A percentile compares a stretch with the other conserved stretches of the same genome.
These are phyloP conservation scores for Alnus rubra DNA, from an alignment of 306 rosid genomes.

Conservation along the genomic window DNA sequence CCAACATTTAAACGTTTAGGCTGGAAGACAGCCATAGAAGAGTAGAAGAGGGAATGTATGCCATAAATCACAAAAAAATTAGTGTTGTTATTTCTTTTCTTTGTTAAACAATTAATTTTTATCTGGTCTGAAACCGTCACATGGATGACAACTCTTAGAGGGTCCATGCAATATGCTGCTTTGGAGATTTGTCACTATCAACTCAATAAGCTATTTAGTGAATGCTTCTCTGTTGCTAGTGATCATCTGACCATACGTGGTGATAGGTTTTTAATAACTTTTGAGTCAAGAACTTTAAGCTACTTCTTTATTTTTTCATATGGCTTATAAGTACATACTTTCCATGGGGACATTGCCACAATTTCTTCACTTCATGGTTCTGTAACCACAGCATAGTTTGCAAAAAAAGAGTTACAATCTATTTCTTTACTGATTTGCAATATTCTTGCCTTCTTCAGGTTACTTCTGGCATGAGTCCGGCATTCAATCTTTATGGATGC, in stretches of 20 bases:
- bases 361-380: slow-evolving; percentile 5
- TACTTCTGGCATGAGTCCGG: slow-evolving; percentile 91
- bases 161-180: background rate
- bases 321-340: background rate
- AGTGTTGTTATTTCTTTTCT: background rate
- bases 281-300: background rate
- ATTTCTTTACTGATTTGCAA: slow-evolving; percentile 4
- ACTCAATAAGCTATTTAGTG: background rate
- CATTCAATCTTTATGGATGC: slow-evolving; percentile 81
- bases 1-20: background rate
- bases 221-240: background rate
- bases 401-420: background rate
- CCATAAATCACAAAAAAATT: background rate
- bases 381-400: background rate
- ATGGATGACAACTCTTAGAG: background rate
- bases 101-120: background rate
- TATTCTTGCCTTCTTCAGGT: slow-evolving; percentile 50
- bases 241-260: background rate
- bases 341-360: background rate
- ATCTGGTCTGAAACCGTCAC: background rate
- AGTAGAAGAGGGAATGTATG: background rate
- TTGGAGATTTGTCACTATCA: background rate
- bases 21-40: slow-evolving; percentile 3
- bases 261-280: background rate
- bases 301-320: background rate